phyloP scores from a whole-genome alignment of 768 basidiomycete species.

The Royoungia palumana region DNA sequence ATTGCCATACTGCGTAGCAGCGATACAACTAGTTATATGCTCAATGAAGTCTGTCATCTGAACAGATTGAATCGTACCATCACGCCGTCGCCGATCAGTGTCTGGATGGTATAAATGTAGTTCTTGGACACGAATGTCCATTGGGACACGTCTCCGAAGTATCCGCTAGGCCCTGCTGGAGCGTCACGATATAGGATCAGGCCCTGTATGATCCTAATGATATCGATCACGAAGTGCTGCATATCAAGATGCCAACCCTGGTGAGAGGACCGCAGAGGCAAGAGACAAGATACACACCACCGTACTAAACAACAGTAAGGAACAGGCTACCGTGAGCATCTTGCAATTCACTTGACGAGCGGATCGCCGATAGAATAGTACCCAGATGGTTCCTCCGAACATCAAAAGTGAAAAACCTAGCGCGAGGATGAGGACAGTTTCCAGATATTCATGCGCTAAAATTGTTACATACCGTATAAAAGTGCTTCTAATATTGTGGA shows the following conservation, averaged over 20 bases:
- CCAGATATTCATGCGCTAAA: background rate
- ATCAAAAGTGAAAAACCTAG: conserved; percentile 31
- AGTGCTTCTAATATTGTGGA: background rate
- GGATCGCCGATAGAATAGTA: conserved; percentile 7
- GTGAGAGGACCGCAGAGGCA: background rate
- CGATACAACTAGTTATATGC: conserved; percentile 5
- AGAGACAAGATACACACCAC: conserved; percentile 8
- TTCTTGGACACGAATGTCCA: conserved; percentile 27
- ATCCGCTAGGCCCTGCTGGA: conserved; percentile 23
- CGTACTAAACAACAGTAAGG: conserved; percentile 24
- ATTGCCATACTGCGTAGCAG: conserved; percentile 30
- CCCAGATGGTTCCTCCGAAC: conserved; percentile 28
- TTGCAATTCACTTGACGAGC: conserved; percentile 6
- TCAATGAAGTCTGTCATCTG: background rate
- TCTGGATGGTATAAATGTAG: conserved; percentile 15
- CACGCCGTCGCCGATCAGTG: conserved; percentile 23
- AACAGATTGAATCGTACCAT: conserved; percentile 10
- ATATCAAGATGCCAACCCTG: background rate
- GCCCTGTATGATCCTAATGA: conserved; percentile 20
- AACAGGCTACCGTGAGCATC: conserved; percentile 17
- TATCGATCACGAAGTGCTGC: conserved; percentile 17
- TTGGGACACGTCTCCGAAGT: conserved; percentile 20
- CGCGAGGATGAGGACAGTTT: background rate
- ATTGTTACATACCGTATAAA: conserved; percentile 1
- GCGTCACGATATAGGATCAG: conserved; percentile 18